Percentiles rank a stretch among this genome's conserved stretches.
Conservation (phyloP, 1,284 basidiomycete genomes). For the Cryptococcus hybrid region DNA sequence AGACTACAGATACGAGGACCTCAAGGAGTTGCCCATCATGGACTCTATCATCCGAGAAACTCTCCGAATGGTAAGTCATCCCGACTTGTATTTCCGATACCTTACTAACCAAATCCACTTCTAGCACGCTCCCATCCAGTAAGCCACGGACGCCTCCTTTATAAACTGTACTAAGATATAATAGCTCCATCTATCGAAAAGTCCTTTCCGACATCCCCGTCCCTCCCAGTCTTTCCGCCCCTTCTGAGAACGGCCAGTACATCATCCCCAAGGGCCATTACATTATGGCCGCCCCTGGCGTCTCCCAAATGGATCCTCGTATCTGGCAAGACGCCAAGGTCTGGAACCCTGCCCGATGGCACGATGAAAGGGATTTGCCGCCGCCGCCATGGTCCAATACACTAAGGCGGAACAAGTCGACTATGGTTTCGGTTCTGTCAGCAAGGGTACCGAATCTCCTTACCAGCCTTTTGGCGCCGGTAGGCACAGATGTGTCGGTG, state of each 20-base stretch:
- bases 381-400: conserved; percentile 70
- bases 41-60: conserved; percentile 92
- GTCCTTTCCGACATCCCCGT: conserved; percentile 82
- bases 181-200: conserved; percentile 64
- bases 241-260: conserved; percentile 66
- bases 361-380: conserved; percentile 73
- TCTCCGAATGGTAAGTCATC: conserved; percentile 60
- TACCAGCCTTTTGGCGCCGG: conserved; percentile 98
- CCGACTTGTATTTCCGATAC: conserved; percentile 1
- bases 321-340: conserved; percentile 72
- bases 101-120: neutral
- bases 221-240: conserved; percentile 74
- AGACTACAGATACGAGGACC: conserved; percentile 80
- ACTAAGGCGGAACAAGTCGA: conserved; percentile 81
- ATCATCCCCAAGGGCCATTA: conserved; percentile 90
- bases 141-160: conserved; percentile 51
- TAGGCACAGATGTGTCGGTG: conserved; percentile 62
- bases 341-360: conserved; percentile 86
- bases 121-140: conserved; percentile 86
- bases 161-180: neutral
- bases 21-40: conserved; percentile 77
- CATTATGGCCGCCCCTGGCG: conserved; percentile 84
- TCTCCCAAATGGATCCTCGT: conserved; percentile 81
- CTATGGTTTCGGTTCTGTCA: conserved; percentile 91
- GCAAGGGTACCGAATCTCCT: conserved; percentile 84